Evolutionary conservation across 2,329 filamentous ascomycete genomes (phyloP), one percentile per base, ranked within the genome.

Genomic region (Lecanosticta acicola): DNA sequence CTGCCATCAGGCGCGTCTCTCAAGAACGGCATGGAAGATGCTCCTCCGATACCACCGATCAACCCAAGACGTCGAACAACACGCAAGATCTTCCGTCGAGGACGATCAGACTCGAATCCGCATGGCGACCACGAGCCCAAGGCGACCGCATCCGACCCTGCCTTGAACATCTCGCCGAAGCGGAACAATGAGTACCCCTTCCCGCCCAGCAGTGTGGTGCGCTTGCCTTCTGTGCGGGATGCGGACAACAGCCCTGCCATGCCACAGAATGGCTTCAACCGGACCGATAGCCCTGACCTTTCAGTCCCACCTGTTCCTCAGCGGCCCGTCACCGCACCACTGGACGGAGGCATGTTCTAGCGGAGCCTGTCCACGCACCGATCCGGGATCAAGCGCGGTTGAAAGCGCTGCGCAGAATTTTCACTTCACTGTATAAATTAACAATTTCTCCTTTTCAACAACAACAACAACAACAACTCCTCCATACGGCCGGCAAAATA

Each of bases 11-110:
- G 75, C 20, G 74, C 76, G 1, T 75, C 72, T 3, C 66, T 79
- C 29, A 73, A 67, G 62, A 79, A 77, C 46, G 76, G 75, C 39
- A 70, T 69, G 54, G 62, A 65, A n/a, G 56, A 59, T 9, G 39
- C 55, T 3, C 76, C 77, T 9, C 76, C 78, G 1, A 63, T 81
- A 4, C 78, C 78, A 20, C 73, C 77, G 0, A 77, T 80, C 71
- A 81, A 81, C 57, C 78, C 79, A 1, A 74, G 75, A 47, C 71
- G 79, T 35, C 71, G 77, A 43, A 74, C 74, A 16, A 62, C 62
- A 17, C 56, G 58, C 32, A 61, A 59, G 48, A 46, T 66, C 29
- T 65, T 67, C 39, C 58, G 62, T 17, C 42, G 44, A 24, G 38
- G 39, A 17, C 46, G 46, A 2, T 41, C 41, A 11, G 37, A 41